Evolutionary conservation across 495 filamentous ascomycete species (phyloP), one percentile per base, ranked within the genome.

Genomic region (Trichoderma orchidacearum): DNA sequence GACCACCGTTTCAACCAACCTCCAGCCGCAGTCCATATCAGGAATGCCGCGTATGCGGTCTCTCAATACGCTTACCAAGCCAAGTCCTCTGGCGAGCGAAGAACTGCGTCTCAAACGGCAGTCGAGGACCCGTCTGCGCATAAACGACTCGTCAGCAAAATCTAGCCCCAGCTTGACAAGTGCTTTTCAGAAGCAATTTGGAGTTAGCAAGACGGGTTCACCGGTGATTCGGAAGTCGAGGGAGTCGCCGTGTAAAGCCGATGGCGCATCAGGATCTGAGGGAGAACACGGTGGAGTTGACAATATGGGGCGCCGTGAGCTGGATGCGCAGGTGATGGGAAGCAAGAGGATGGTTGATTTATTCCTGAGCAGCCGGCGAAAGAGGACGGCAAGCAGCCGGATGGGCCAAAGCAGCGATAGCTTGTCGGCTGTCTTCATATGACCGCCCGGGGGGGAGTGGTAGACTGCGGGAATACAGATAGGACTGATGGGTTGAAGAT

Each of bases 291-390:
- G 17, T 2, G 28, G 30, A 30, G 60, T 57, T 21, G 55, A 56
- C 27, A 58, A 59, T 15, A 28, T 66, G 21, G 56, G 60, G 55
- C 59, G 58, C 13, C 59, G 60, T 9, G 54, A 61, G 56, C 38
- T 28, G n/a, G n/a, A 15, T 38, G 17, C 30, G 58, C 59, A 27
- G 34, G 28, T 17, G 54, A 59, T 30, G 61, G 77, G 77, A 27
- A 79, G 75, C 62, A 76, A 79, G 61, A 71, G 65, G 56, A 82
- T 85, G 77, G 80, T 84, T 23, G 79, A 85, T 54, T 58, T 77
- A 57, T 84, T 83, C 61, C 63, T 85, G 62, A 75, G 73, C 48
- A 80, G 75, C 57, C 71, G 79, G 28, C 73, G 78, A 1, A 74
- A 58, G 50, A 73, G 72, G 32, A 73, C 72, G 56, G 70, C 63